Percentiles rank a stretch among this genome's conserved stretches.
These are phyloP conservation scores for Aphanoascus verrucosus DNA, from an alignment of 2,329 filamentous ascomycete species.

Conservation along the genomic window DNA sequence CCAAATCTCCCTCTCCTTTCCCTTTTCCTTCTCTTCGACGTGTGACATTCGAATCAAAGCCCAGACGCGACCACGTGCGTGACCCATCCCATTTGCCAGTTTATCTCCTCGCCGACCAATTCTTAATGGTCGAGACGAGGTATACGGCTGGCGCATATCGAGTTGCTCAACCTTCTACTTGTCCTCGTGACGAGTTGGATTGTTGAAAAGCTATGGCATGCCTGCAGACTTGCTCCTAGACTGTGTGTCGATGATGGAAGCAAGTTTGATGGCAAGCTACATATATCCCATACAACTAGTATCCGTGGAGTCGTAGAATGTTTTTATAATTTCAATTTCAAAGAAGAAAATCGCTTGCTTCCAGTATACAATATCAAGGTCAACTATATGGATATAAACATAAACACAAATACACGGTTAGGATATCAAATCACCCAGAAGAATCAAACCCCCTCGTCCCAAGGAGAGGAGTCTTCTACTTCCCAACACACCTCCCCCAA, in stretches of 20 bases:
- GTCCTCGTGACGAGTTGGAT: slow-evolving; percentile 4
- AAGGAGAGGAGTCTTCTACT: too few relatives aligned
- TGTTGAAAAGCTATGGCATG: slow-evolving; percentile 20
- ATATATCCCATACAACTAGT: slow-evolving; percentile 11
- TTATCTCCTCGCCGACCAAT: slow-evolving; percentile 77
- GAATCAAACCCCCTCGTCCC: background rate
- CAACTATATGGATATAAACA: background rate
- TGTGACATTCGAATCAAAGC: background rate
- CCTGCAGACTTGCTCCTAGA: slow-evolving; percentile 32
- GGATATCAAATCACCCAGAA: background rate
- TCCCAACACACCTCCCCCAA: slow-evolving; percentile 37
- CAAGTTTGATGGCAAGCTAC: slow-evolving; percentile 36
- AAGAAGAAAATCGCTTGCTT: background rate
- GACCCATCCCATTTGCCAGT: slow-evolving; percentile 48
- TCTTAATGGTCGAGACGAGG: slow-evolving; percentile 50
- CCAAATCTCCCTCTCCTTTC: background rate
- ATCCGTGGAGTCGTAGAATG: background rate
- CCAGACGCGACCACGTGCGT: background rate
- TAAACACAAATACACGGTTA: background rate
- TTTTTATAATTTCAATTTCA: background rate
- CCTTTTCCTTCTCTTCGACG: too few relatives aligned
- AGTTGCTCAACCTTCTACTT: slow-evolving; percentile 29
- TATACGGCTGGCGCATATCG: slow-evolving; percentile 88
- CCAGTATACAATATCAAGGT: background rate
- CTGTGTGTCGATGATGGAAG: slow-evolving; percentile 23